Evolutionary conservation across 164 flowering plant genomes (phyloP), one percentile per base, ranked within the genome.

Genomic region (Berberis vulgaris): DNA sequence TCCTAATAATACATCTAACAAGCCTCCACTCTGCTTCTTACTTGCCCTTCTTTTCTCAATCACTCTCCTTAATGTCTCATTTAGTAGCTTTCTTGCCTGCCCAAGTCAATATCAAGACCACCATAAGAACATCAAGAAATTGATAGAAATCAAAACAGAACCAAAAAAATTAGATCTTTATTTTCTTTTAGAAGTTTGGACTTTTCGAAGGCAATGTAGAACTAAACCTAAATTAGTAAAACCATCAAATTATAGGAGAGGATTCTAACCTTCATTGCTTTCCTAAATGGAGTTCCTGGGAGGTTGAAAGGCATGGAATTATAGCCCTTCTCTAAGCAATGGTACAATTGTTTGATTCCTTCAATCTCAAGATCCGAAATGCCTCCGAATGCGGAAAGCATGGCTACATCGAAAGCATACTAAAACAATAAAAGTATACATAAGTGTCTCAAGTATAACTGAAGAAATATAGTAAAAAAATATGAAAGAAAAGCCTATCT

Each of bases 271-370:
- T 87, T 89, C 78, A 88, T 86, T 54, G 96, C 81, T 73, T 70
- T 80, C 72, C 67, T 72, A 61, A 79, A 91, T 0, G 83, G 78
- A 12, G 95, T 89, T 50, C 94, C 92, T 0, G 96, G 98, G 46
- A 91, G 71, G 73, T 87, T 72, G 44, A 87, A 11, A 38, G 98
- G 96, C 96, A 91, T 86, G 45, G 96, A 89, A 71, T 91, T 91
- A 79, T 89, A 91, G 4, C 98, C 98, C 55, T 81, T 81, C 75
- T 86, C 95, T 60, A 91, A 59, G 70, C 73, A 60, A 3, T 71
- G 75, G 65, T 86, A 91, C 69, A 83, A 68, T 1, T 72, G 60
- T 65, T 86, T 83, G 54, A 91, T 79, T 55, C 69, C 77, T 67
- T 86, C 82, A 47, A 68, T 65, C 67, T 87, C 87, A 5, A 71